A percentile compares a stretch with the other conserved stretches of the same genome.
phyloP scores from a whole-genome alignment of 1,284 basidiomycete species.

The Anthracocystis panici-leucophaei region DNA sequence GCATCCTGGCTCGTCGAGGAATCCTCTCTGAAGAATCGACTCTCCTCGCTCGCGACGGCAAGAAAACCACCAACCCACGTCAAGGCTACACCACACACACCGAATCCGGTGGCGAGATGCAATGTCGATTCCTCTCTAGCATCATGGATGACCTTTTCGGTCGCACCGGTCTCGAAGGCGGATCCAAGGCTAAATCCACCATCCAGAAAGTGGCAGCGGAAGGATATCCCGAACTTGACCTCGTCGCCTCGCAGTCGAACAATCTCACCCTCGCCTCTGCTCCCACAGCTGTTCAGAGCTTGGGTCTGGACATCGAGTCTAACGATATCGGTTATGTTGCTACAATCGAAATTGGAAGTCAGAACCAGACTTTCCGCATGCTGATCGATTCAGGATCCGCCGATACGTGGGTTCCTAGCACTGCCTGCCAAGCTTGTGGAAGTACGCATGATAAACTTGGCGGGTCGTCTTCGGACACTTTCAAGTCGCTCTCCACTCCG shows the following conservation, averaged over 20 bases:
- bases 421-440: slow-evolving; percentile 51
- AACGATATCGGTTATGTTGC: slow-evolving; percentile 78
- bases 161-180: slow-evolving; percentile 20
- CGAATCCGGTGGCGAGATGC: slow-evolving; percentile 22
- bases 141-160: slow-evolving; percentile 41
- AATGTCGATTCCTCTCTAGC: slow-evolving; percentile 31
- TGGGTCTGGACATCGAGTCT: slow-evolving; percentile 80
- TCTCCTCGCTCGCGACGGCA: background rate
- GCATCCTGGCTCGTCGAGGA: slow-evolving; percentile 30
- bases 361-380: slow-evolving; percentile 78
- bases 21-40: slow-evolving; percentile 2
- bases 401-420: slow-evolving; percentile 77
- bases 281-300: slow-evolving; percentile 74
- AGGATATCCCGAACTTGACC: slow-evolving; percentile 32
- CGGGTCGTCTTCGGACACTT: slow-evolving; percentile 76
- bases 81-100: slow-evolving; percentile 39
- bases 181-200: slow-evolving; percentile 22
- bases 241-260: slow-evolving; percentile 38
- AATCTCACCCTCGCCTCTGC: slow-evolving; percentile 41
- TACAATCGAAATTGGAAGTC: slow-evolving; percentile 81
- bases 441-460: slow-evolving; percentile 77
- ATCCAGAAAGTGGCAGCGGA: slow-evolving; percentile 13
- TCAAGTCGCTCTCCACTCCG: slow-evolving; percentile 73
- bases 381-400: slow-evolving; percentile 84
- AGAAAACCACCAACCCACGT: slow-evolving; percentile 22